phyloP scores from a whole-genome alignment of 495 filamentous ascomycete species.

The Aspergillus haitiensis region DNA sequence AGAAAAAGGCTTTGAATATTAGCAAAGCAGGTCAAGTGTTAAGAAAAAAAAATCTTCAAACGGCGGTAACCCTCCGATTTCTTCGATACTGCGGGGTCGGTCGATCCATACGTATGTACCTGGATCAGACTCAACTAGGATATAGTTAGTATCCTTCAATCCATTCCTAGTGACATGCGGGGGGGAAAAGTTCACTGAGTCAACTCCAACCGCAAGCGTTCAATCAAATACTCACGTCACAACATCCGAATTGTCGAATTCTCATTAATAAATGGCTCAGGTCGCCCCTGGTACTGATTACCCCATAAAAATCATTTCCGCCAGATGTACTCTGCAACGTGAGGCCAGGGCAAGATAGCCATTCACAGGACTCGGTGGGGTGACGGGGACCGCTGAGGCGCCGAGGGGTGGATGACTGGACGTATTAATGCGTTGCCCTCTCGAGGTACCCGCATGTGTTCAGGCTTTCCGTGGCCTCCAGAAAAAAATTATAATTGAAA shows the following conservation, averaged over 20 bases:
- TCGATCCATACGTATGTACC: constrained; percentile 25
- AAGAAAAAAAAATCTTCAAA: constrained; percentile 6
- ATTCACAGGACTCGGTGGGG: constrained; percentile 4
- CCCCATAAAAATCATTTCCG: constrained; percentile 21
- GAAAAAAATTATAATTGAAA: not conserved
- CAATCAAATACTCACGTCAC: constrained; percentile 1
- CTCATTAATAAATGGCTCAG: constrained; percentile 26
- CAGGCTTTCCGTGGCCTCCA: constrained; percentile 1
- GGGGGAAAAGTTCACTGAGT: constrained; percentile 12
- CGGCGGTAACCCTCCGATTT: not conserved
- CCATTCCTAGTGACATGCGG: constrained; percentile 23
- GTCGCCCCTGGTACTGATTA: constrained; percentile 17
- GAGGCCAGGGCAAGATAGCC: not conserved
- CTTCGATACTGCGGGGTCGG: constrained; percentile 23
- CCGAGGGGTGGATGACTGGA: not conserved
- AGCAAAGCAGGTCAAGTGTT: not conserved
- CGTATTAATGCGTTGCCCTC: not conserved
- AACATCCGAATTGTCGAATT: constrained; percentile 9
- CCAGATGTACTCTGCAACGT: constrained; percentile 9
- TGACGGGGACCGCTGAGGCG: not conserved
- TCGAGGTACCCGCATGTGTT: constrained; percentile 7
- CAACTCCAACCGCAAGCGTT: constrained; percentile 2
- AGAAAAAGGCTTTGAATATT: not conserved
- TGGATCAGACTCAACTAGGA: constrained; percentile 23
- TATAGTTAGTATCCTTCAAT: constrained; percentile 10